Base-by-base conservation (phyloP, 2,329 filamentous ascomycete genomes). In the Fusarium zealandicum region DNA sequence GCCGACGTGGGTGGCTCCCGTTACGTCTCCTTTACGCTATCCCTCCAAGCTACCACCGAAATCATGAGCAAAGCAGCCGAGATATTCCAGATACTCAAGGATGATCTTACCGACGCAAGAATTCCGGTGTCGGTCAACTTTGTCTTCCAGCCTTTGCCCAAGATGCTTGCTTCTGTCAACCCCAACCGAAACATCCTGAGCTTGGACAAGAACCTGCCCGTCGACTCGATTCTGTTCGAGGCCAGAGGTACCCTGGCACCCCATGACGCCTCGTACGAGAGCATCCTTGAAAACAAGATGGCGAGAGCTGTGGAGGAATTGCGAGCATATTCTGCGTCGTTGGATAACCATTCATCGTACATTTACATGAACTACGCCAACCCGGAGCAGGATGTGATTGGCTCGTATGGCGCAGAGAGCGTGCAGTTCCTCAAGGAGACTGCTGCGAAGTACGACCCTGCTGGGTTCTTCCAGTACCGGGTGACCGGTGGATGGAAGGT, bases 311-410 rank as follows among this genome's bases (percentile, higher is more conserved):
- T 35, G 1, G 31, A 28, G 20, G 30, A 44, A 5, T 7, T 54
- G 1, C 16, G 52, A 25, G 16, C n/a, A 13, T 53, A 52, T 4
- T 39, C 33, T 13, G 22, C 22, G 6, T 45, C 42, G 20, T 20
- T 28, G 13, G 22, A 28, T 3, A 20, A 20, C 12, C 42, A 45
- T 27, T 45, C 42, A 6, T 18, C 20, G 22, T 45, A 45, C 12
- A 25, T 45, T 8, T 57, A 57, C 31, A 42, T 51, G 31, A 57
- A 51, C 7, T 57, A 55, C 2, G 54, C 51, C 5, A 14, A 27
- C 0, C 30, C 44, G 0, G 32, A 50, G 3, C 39, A 57, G 36
- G 22, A 33, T 4, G 30, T 42, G 0, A 25, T 50, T 5, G n/a
- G 25, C 5, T 33, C 43, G 1, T 51, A 50, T 2, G 36, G 36